Evolutionary conservation across 345 rosid species (phyloP), one percentile per base, ranked within the genome.

Genomic region (Erysimum cheiranthoides): DNA sequence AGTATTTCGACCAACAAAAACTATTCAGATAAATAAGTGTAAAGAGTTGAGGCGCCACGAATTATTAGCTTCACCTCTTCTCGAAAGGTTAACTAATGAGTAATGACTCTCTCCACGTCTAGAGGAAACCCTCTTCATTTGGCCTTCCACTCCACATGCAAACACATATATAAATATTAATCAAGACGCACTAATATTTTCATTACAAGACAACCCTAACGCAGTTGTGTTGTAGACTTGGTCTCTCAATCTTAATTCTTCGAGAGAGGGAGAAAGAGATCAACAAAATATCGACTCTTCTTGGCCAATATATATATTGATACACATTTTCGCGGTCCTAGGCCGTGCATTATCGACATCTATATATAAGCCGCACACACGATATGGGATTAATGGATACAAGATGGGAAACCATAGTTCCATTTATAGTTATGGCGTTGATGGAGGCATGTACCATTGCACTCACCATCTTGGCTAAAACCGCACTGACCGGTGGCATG

Each of bases 371-470:
- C 25, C 3, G 1, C 6, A 6, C 28, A 57, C 21, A 47, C 10
- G n/a, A 63, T 16, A 77, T 71, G 77, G 69, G 73, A 59, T 3
- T 51, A 66, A 60, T 78, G 69, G 69, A 60, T 51, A 66, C 73
- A 66, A 75, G 71, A 71, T 56, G 63, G 73, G 82, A 67, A 65
- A 84, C 79, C 46, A 81, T 73, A 52, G 81, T 64, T 66, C 86
- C 91, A 35, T 88, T 84, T 62, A 30, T 52, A 38, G 78, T 68
- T 68, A 88, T 90, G 97, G 84, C 84, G 64, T 68, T 68, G 49
- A 80, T 86, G 89, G 93, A 92, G 32, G 96, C 90, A 35, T 83
- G 87, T 74, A 86, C 96, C 36, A 84, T 88, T 47, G 93, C 79
- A 56, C 79, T 90, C 25, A 92, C 96, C 8, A 88, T 89, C 34